Conservation (phyloP, 345 rosid species). For the Ceriops zippeliana region DNA sequence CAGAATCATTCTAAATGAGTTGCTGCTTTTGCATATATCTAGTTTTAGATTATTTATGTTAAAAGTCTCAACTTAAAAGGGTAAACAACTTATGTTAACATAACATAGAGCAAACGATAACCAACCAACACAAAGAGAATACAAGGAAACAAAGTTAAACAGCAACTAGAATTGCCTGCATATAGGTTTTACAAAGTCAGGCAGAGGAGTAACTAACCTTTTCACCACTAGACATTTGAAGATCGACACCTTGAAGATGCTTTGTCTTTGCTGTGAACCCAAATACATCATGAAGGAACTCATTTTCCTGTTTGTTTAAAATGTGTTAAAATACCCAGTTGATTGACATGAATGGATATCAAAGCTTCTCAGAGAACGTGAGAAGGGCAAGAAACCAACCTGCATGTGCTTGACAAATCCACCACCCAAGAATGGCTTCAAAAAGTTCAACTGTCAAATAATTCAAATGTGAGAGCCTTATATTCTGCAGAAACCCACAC, state of each 20-base stretch:
- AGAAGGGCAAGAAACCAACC: slow-evolving; percentile 42
- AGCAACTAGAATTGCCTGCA: background rate
- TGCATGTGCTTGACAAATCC: slow-evolving; percentile 95
- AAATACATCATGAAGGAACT: slow-evolving; percentile 71
- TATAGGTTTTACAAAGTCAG: background rate
- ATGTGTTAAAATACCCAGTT: background rate
- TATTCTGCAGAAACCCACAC: background rate
- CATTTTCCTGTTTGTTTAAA: slow-evolving; percentile 61
- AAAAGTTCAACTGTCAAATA: slow-evolving; percentile 60
- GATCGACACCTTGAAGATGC: slow-evolving; percentile 34
- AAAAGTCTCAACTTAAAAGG: too few species aligned
- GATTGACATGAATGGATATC: background rate
- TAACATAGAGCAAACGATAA: too few species aligned
- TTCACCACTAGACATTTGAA: slow-evolving; percentile 41
- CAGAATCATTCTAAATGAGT: too few species aligned
- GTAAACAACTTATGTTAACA: too few species aligned
- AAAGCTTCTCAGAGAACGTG: background rate
- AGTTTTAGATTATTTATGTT: too few species aligned
- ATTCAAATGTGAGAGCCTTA: background rate
- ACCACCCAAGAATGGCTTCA: slow-evolving; percentile 83
- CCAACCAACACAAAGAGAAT: too few species aligned
- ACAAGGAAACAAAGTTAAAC: background rate
- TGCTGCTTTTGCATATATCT: too few species aligned
- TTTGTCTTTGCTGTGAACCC: slow-evolving; percentile 68
- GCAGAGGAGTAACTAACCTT: slow-evolving; percentile 45